Evolutionary conservation across 805 yeast species (phyloP), one percentile per base, ranked within the genome.

Genomic region (Nakazawaea wickerhamii): DNA sequence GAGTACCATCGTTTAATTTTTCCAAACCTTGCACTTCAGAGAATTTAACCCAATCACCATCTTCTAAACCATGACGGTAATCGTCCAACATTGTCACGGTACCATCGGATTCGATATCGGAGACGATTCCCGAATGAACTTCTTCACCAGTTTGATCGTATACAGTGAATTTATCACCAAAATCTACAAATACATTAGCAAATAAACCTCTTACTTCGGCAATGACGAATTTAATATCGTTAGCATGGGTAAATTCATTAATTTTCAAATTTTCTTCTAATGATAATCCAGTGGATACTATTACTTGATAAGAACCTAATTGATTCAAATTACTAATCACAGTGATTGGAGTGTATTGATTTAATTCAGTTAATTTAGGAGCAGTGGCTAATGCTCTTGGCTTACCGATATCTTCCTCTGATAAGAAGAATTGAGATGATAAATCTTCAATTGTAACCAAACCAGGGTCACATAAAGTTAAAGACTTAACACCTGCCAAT

Each of bases 71-170:
- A 58, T 93, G 99, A 63, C 98, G 81, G 47, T 78, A 81, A 50
- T 88, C 97, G 58, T 85, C 96, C 53, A 91, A 73, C 71, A 85
- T 87, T 17, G 96, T 84, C n/a, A 93, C 96, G 9, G 89, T 83
- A 45, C 98, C 98, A 58, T 86, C 75, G 9, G 67, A 60, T 58
- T 90, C 96, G 47, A 93, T 84, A 58, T 86, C 95, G 1, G 96
- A 84, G 1, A 93, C 86, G 46, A 87, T 84, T 36, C 99, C 98
- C 4, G 80, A 59, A 38, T 69, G 67, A 14, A 96, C 95, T 63
- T 93, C 98, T 66, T 93, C 98, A 40, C 99, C 99, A 40, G 84
- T 86, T 30, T 79, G 72, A 60, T 93, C 99, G 41, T 83, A 67
- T 17, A 93, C 82, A 2, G 84, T 75, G 64, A 93, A 93, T 13